These are phyloP conservation scores for Phoenix roebelenii DNA, from an alignment of 176 grass and related monocot species.

Conservation along the genomic window DNA sequence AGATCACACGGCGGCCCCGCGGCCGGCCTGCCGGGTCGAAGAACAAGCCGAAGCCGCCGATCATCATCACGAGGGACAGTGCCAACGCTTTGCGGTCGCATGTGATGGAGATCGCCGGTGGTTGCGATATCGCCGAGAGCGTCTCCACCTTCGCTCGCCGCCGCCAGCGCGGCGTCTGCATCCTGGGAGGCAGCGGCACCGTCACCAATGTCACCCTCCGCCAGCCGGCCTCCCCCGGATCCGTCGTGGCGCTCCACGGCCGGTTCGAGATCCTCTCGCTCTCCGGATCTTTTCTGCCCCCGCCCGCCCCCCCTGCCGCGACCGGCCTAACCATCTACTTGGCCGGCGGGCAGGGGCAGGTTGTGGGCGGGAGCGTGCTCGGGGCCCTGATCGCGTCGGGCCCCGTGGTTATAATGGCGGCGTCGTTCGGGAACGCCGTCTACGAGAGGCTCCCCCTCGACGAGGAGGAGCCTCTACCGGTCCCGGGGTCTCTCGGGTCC, in stretches of 20 bases:
- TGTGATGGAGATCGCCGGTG: constrained; percentile 78
- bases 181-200: constrained; percentile 67
- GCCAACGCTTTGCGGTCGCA: constrained; percentile 73
- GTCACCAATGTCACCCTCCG: constrained; percentile 62
- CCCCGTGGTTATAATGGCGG: constrained; percentile 81
- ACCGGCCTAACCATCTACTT: constrained; percentile 81
- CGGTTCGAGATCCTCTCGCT: constrained; percentile 92
- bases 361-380: constrained; percentile 54
- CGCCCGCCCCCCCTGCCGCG: constrained; percentile 57
- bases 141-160: constrained; percentile 60
- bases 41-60: constrained; percentile 93
- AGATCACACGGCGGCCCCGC: constrained; percentile 49
- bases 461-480: constrained; percentile 48
- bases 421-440: constrained; percentile 87
- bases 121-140: constrained; percentile 81
- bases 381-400: constrained; percentile 58
- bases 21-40: constrained; percentile 84
- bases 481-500: constrained; percentile 10
- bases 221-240: constrained; percentile 24
- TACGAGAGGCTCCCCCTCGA: constrained; percentile 85
- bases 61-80: constrained; percentile 95
- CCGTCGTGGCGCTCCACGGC: constrained; percentile 48
- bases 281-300: constrained; percentile 70
- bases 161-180: constrained; percentile 69
- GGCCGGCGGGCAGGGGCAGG: constrained; percentile 73